Evolutionary conservation across 192 early-diverging fungal genomes (phyloP).

Genomic region (Linnemannia zychae): DNA sequence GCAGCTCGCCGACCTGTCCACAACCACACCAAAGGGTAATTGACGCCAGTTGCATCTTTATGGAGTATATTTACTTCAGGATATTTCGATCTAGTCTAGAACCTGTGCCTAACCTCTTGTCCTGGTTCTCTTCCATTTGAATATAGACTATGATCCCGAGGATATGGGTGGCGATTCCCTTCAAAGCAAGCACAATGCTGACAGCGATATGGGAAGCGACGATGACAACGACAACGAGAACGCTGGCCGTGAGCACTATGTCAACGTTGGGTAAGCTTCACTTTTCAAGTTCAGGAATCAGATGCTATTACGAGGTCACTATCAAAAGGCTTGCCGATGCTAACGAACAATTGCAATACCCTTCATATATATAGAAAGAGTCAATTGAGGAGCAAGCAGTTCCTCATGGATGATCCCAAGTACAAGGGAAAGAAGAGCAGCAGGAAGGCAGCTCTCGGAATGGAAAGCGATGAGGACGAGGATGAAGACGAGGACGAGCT

Average conservation of each 20-base stretch:
- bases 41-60: not conserved
- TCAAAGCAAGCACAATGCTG: constrained; percentile 58
- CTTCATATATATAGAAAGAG: constrained; percentile 73
- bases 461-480: constrained; percentile 60
- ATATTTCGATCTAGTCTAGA: not conserved
- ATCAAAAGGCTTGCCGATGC: not conserved
- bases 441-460: constrained; percentile 72
- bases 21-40: constrained; percentile 68
- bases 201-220: constrained; percentile 64
- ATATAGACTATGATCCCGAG: constrained; percentile 79
- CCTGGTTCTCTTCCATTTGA: not conserved
- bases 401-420: constrained; percentile 78
- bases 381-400: constrained; percentile 67
- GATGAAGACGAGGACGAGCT: constrained; percentile 55
- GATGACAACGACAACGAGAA: constrained; percentile 64
- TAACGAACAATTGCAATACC: not conserved
- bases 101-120: not conserved
- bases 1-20: constrained; percentile 65
- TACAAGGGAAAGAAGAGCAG: constrained; percentile 77
- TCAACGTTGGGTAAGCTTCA: constrained; percentile 68
- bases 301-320: no score
- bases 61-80: not conserved
- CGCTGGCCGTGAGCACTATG: constrained; percentile 74
- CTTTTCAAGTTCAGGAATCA: not conserved
- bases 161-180: constrained; percentile 69